phyloP scores from a whole-genome alignment of 805 yeast genomes.

The Monosporozyma aerobia region DNA sequence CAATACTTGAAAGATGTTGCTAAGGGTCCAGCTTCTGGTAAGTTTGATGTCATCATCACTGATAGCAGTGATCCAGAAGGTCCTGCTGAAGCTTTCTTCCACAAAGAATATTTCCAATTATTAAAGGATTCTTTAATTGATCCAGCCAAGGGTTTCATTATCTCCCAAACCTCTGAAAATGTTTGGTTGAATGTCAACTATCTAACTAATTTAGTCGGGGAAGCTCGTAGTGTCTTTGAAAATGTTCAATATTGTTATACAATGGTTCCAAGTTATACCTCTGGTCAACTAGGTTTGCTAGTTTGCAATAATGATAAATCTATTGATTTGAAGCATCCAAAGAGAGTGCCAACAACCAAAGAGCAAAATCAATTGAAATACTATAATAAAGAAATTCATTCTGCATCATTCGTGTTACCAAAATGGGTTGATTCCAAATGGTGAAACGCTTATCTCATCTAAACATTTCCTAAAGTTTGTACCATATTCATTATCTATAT shows the following conservation, averaged over 20 bases:
- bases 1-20: slow-evolving; percentile 46
- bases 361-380: slow-evolving; percentile 50
- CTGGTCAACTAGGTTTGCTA: slow-evolving; percentile 78
- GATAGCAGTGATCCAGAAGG: slow-evolving; percentile 95
- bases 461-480: not conserved
- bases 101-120: slow-evolving; percentile 63
- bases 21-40: slow-evolving; percentile 15
- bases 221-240: slow-evolving; percentile 48
- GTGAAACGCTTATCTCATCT: slow-evolving; percentile 1
- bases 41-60: slow-evolving; percentile 77
- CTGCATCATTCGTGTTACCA: slow-evolving; percentile 68
- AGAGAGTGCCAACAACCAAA: slow-evolving; percentile 37
- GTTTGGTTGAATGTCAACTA: slow-evolving; percentile 62
- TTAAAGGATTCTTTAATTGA: slow-evolving; percentile 53
- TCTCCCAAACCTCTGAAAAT: slow-evolving; percentile 71
- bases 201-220: slow-evolving; percentile 38
- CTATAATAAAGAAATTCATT: slow-evolving; percentile 58
- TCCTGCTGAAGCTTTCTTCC: slow-evolving; percentile 86
- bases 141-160: slow-evolving; percentile 44
- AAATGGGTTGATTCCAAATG: slow-evolving; percentile 54
- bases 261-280: slow-evolving; percentile 80
- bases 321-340: slow-evolving; percentile 42
- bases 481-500: not conserved
- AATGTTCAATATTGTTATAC: slow-evolving; percentile 63
- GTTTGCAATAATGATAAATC: slow-evolving; percentile 52